Evolutionary conservation across 352 stramenopile species (phyloP).

Genomic region (Globisporangium uncinulatum): DNA sequence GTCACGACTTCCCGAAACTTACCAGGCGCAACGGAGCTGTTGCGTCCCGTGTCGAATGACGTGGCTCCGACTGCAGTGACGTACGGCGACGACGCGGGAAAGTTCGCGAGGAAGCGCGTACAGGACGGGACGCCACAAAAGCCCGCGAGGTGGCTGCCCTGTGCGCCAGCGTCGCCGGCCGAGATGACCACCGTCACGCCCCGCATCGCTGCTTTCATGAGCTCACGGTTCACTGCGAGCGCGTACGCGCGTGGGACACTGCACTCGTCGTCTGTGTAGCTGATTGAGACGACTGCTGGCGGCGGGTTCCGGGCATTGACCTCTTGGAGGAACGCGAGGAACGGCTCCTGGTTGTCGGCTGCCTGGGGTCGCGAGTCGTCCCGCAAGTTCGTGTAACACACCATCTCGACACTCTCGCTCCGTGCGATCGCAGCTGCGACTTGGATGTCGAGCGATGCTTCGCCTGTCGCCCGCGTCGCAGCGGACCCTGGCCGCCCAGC

Average conservation of each 20-base stretch:
- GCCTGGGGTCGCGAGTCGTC: conserved; percentile 37
- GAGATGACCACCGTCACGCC: conserved; percentile 67
- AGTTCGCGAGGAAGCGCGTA: conserved; percentile 55
- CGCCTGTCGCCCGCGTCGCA: conserved; percentile 30
- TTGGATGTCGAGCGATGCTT: conserved; percentile 70
- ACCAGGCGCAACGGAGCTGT: not conserved
- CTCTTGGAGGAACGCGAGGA: conserved; percentile 64
- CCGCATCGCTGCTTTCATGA: conserved; percentile 66
- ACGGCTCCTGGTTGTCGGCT: conserved; percentile 77
- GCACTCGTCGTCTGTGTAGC: conserved; percentile 81
- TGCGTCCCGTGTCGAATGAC: conserved; percentile 19
- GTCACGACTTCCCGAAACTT: conserved; percentile 53
- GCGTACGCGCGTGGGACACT: conserved; percentile 49
- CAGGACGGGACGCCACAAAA: conserved; percentile 41
- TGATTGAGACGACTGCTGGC: conserved; percentile 69
- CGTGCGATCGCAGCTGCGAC: conserved; percentile 39
- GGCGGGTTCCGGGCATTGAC: conserved; percentile 59
- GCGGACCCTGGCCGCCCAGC: conserved; percentile 7
- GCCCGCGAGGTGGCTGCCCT: conserved; percentile 41
- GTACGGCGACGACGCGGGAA: conserved; percentile 70
- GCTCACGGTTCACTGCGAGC: conserved; percentile 54
- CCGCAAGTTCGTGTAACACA: conserved; percentile 55
- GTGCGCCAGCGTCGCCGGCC: conserved; percentile 54
- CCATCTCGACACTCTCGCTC: conserved; percentile 42
- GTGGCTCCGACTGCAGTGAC: conserved; percentile 66